These are phyloP conservation scores for Gaillardinia entomophila DNA, from an alignment of 805 yeast genomes.

Conservation along the genomic window DNA sequence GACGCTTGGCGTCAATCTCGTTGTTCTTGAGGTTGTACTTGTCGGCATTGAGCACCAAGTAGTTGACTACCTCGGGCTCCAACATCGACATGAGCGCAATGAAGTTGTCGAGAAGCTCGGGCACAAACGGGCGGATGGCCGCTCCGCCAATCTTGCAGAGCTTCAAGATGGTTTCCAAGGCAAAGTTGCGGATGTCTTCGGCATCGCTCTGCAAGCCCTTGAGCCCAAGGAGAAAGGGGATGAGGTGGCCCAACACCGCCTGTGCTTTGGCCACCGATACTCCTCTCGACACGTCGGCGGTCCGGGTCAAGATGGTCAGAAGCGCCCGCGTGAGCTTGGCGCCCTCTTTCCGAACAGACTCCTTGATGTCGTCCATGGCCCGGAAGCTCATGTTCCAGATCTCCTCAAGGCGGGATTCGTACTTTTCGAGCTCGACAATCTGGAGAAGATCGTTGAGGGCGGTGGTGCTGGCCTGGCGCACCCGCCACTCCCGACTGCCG, in stretches of 20 bases:
- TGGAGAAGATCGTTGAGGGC: constrained; percentile 69
- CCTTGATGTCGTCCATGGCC: constrained; percentile 89
- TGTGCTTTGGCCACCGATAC: constrained; percentile 26
- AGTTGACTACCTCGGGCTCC: constrained; percentile 88
- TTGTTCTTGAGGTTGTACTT: constrained; percentile 70
- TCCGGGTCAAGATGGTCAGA: constrained; percentile 55
- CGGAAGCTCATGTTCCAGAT: constrained; percentile 89
- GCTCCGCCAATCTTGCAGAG: constrained; percentile 60
- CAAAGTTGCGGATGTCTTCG: constrained; percentile 73
- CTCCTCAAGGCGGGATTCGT: constrained; percentile 49
- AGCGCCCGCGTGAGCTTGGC: constrained; percentile 58
- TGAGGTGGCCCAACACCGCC: constrained; percentile 46
- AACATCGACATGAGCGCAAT: constrained; percentile 71
- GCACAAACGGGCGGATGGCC: constrained; percentile 60
- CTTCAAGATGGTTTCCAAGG: constrained; percentile 68
- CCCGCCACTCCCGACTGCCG: constrained; percentile 88
- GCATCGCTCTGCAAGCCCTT: constrained; percentile 82
- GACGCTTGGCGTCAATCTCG: constrained; percentile 72
- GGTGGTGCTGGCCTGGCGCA: constrained; percentile 76
- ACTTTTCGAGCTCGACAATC: constrained; percentile 48
- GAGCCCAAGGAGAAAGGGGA: constrained; percentile 76
- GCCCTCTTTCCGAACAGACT: constrained; percentile 84
- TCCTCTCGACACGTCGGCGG: constrained; percentile 44
- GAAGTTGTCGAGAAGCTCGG: constrained; percentile 64
- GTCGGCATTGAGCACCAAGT: constrained; percentile 79